phyloP scores from a whole-genome alignment of 352 stramenopile genomes.

The Globisporangium parvum region DNA sequence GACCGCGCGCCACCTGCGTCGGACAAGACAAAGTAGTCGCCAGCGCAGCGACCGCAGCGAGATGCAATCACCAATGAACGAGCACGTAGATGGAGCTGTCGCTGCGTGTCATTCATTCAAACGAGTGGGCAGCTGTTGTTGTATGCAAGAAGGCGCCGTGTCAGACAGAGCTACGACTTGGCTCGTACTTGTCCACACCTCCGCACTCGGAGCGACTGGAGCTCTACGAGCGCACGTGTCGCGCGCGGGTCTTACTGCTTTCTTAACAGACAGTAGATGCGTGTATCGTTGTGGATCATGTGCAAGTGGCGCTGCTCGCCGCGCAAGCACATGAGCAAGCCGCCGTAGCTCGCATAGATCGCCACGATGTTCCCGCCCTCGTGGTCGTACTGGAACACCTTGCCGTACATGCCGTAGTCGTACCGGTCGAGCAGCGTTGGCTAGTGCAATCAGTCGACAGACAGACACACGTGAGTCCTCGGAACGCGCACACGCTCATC shows the following conservation, averaged over 20 bases:
- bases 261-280: slow-evolving; percentile 91
- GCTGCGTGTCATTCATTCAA: no score
- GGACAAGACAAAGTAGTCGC: slow-evolving; percentile 12
- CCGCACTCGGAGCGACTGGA: no score
- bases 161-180: no score
- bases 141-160: no score
- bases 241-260: slow-evolving; percentile 55
- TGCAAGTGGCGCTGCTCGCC: slow-evolving; percentile 96
- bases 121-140: no score
- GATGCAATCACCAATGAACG: neutral
- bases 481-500: neutral
- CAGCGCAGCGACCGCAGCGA: neutral
- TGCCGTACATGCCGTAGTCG: slow-evolving; percentile 99
- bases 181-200: no score
- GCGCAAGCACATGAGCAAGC: slow-evolving; percentile 96
- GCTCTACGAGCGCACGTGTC: neutral
- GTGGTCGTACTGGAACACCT: slow-evolving; percentile 97
- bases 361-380: slow-evolving; percentile 91
- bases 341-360: slow-evolving; percentile 95
- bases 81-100: neutral
- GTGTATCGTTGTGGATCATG: slow-evolving; percentile 96
- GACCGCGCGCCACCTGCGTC: slow-evolving; percentile 25
- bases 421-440: slow-evolving; percentile 95
- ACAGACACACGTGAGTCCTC: slow-evolving; percentile 5
- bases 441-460: slow-evolving; percentile 13